A percentile compares a stretch with the other conserved stretches of the same genome.
Evolutionary conservation across 164 flowering plant genomes (phyloP).

Genomic region (Annona cherimola): DNA sequence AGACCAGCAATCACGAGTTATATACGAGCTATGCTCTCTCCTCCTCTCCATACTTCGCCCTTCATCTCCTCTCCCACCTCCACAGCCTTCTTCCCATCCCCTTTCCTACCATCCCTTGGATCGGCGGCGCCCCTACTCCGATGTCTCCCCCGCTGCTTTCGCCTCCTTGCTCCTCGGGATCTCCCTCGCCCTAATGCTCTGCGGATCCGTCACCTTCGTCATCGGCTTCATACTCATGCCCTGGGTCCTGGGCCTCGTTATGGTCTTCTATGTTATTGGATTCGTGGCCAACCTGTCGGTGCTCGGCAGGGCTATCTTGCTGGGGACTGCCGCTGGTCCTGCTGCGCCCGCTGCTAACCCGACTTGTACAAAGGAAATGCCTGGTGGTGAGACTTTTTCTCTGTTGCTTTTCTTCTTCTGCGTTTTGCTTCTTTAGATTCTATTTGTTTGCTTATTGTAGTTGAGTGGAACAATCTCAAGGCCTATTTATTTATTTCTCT

Average conservation of each 20-base stretch:
- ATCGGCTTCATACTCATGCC: conserved; percentile 94
- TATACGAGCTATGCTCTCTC: conserved; percentile 67
- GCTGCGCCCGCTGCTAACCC: conserved; percentile 32
- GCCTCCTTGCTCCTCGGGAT: conserved; percentile 84
- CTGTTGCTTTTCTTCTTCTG: neutral
- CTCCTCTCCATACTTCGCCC: conserved; percentile 53
- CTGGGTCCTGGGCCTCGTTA: conserved; percentile 81
- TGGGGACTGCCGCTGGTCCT: conserved; percentile 18
- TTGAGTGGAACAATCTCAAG: too few species aligned
- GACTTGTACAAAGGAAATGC: conserved; percentile 29
- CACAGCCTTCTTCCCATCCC: conserved; percentile 31
- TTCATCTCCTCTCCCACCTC: conserved; percentile 45
- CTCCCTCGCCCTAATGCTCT: conserved; percentile 80
- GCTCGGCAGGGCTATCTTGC: conserved; percentile 61
- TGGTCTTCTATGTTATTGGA: conserved; percentile 69
- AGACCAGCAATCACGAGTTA: conserved; percentile 54
- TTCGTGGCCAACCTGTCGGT: conserved; percentile 58
- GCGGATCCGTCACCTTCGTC: conserved; percentile 91
- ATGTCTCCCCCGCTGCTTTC: conserved; percentile 73
- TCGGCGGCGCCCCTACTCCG: conserved; percentile 11
- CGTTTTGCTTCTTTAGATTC: neutral
- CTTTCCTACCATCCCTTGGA: conserved; percentile 7
- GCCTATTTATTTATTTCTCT: too few species aligned
- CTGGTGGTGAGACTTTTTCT: conserved; percentile 27
- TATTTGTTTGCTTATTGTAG: neutral